Base-by-base conservation (phyloP, 2,329 filamentous ascomycete genomes). In the Colletotrichum somersetense region DNA sequence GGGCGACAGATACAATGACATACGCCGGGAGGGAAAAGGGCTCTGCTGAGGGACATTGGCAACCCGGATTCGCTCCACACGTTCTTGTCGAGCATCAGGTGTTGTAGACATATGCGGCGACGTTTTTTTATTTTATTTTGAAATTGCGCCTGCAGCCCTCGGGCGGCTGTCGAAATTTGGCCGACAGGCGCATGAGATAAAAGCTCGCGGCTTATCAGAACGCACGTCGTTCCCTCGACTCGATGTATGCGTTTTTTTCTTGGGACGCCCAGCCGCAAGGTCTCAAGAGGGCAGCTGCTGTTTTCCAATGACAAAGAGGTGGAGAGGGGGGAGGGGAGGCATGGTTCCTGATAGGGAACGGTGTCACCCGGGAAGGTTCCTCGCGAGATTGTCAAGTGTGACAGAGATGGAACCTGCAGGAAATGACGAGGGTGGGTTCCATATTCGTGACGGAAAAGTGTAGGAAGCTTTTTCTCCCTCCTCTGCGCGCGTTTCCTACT, bases 341-440 rank as follows among this genome's bases (percentile, higher is more conserved):
- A 44, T 44, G 26, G 26, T 53, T 20, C 50, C 26, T 33, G 7
- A 6, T 11, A 14, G 16, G 16, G 6, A 12, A 33, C 30, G 26
- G 30, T 38, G 8, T 11, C 52, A 35, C 18, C 12, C 20, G 23
- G 52, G 30, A 18, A 18, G 8, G 8, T 18, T 42, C 11, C 40
- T 42, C 14, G 52, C 52, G 70, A 72, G 70, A 72, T 57, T 72
- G 56, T 72, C 66, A 64, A 52, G 38, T 72, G 70, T 59, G 70
- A 72, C 61, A 23, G 42, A 65, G 59, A 69, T 63, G 16, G 56
- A 30, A 38, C 18, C 44, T 16, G 40, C 48, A 50, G 63, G 63
- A 67, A 57, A 67, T 67, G 56, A 62, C 5, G 30, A 56, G 2
- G 26, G 20, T n/a, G 30, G 5, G 30, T 30, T 18, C 26, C 56